phyloP scores from a whole-genome alignment of 2,329 filamentous ascomycete genomes.

The Fusarium chuoi region DNA sequence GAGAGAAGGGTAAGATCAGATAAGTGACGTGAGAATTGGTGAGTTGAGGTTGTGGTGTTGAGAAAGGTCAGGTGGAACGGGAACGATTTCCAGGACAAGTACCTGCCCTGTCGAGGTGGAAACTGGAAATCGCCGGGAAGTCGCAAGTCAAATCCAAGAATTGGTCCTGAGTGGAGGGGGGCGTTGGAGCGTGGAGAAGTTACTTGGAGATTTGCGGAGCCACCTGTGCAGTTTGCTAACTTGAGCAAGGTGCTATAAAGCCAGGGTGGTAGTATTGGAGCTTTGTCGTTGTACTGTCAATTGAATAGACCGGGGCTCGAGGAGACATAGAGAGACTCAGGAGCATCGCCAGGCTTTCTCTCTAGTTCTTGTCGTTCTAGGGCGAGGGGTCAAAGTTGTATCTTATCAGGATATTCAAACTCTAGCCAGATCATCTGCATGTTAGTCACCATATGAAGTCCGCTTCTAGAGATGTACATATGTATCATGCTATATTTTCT shows the following conservation, averaged over 20 bases:
- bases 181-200: constrained; percentile 34
- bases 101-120: constrained; percentile 33
- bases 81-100: constrained; percentile 33
- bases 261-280: background rate
- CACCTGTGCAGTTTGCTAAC: constrained; percentile 10
- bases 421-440: background rate
- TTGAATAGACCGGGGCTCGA: background rate
- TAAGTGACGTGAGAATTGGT: constrained; percentile 16
- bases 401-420: background rate
- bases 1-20: background rate
- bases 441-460: background rate
- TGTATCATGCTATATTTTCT: background rate
- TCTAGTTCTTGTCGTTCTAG: background rate
- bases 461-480: background rate
- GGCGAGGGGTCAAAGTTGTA: background rate
- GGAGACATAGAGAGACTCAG: background rate
- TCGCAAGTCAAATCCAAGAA: constrained; percentile 22
- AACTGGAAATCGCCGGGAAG: constrained; percentile 32
- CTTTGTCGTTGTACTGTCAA: background rate
- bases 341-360: background rate
- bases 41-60: constrained; percentile 34
- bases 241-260: background rate
- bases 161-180: constrained; percentile 27
- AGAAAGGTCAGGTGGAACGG: constrained; percentile 33
- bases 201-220: constrained; percentile 29